Conservation (phyloP, 805 yeast species). For the Yarrowia sp. region DNA sequence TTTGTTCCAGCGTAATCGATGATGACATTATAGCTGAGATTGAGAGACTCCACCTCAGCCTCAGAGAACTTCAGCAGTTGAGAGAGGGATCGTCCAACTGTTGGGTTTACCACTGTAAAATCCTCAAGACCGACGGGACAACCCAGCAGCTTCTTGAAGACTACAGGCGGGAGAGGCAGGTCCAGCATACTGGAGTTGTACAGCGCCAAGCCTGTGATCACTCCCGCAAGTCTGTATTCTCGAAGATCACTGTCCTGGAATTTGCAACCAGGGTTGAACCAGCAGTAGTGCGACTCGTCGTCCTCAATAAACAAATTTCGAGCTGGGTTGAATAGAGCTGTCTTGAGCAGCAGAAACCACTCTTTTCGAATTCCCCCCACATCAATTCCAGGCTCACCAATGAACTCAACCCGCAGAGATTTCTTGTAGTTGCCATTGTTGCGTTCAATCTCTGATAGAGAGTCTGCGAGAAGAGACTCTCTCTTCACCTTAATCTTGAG, state of each 20-base stretch:
- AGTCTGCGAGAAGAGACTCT: slow-evolving; percentile 71
- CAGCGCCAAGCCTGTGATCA: slow-evolving; percentile 86
- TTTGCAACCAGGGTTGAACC: slow-evolving; percentile 61
- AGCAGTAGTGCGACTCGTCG: slow-evolving; percentile 72
- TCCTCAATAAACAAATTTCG: slow-evolving; percentile 71
- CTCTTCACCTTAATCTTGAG: slow-evolving; percentile 75
- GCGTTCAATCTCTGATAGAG: slow-evolving; percentile 62
- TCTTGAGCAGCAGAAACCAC: slow-evolving; percentile 83
- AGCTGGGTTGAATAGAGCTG: slow-evolving; percentile 70
- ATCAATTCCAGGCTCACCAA: slow-evolving; percentile 91
- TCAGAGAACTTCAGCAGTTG: slow-evolving; percentile 56
- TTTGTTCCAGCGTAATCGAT: slow-evolving; percentile 59
- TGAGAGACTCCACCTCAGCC: slow-evolving; percentile 53
- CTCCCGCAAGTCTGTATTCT: slow-evolving; percentile 78
- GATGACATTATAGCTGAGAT: slow-evolving; percentile 69
- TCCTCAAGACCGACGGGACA: slow-evolving; percentile 67
- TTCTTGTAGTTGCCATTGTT: slow-evolving; percentile 70
- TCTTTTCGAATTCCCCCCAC: slow-evolving; percentile 95
- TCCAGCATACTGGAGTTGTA: slow-evolving; percentile 89
- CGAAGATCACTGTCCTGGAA: slow-evolving; percentile 42
- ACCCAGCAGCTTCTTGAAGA: slow-evolving; percentile 75
- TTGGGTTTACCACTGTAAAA: slow-evolving; percentile 71
- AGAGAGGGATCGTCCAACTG: slow-evolving; percentile 60
- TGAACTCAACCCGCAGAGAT: slow-evolving; percentile 76
- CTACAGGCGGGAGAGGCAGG: slow-evolving; percentile 72